Evolutionary conservation across 805 yeast species (phyloP).

Genomic region (Grigorovia transvaalensis): DNA sequence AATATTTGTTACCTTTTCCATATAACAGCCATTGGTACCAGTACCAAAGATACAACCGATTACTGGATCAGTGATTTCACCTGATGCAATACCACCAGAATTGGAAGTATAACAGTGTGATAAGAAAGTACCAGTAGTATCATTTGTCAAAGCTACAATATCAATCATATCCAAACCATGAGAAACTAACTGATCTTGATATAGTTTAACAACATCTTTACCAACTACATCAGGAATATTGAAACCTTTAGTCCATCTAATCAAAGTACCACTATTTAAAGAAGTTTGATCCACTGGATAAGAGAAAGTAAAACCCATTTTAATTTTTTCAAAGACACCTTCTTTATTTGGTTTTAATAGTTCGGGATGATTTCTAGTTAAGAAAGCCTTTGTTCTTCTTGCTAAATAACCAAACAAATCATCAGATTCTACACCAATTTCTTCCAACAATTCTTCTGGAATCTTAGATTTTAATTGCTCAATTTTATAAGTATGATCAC

Average conservation of each 20-base stretch:
- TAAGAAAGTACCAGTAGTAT: conserved; percentile 88
- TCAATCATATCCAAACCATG: conserved; percentile 47
- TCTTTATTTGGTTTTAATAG: conserved; percentile 23
- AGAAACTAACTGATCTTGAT: conserved; percentile 59
- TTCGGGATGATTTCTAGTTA: conserved; percentile 55
- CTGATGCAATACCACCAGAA: conserved; percentile 35
- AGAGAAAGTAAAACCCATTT: conserved; percentile 86
- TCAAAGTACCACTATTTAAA: conserved; percentile 63
- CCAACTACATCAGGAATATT: conserved; percentile 78
- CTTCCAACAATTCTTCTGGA: conserved; percentile 64
- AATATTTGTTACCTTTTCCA: conserved; percentile 65
- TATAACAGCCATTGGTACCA: conserved; percentile 94
- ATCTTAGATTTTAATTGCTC: conserved; percentile 71
- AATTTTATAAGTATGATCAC: conserved; percentile 68
- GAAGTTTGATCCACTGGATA: conserved; percentile 88
- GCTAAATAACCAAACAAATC: conserved; percentile 73
- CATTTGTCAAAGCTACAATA: conserved; percentile 87
- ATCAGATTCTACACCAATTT: conserved; percentile 40
- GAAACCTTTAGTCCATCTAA: conserved; percentile 97
- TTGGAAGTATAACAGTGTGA: conserved; percentile 64
- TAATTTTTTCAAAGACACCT: conserved; percentile 29
- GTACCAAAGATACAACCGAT: conserved; percentile 94
- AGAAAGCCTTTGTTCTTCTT: conserved; percentile 51
- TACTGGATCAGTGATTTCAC: conserved; percentile 62
- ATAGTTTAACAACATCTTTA: conserved; percentile 62